phyloP scores from a whole-genome alignment of 345 rosid genomes.

The Excoecaria cochinchinensis region DNA sequence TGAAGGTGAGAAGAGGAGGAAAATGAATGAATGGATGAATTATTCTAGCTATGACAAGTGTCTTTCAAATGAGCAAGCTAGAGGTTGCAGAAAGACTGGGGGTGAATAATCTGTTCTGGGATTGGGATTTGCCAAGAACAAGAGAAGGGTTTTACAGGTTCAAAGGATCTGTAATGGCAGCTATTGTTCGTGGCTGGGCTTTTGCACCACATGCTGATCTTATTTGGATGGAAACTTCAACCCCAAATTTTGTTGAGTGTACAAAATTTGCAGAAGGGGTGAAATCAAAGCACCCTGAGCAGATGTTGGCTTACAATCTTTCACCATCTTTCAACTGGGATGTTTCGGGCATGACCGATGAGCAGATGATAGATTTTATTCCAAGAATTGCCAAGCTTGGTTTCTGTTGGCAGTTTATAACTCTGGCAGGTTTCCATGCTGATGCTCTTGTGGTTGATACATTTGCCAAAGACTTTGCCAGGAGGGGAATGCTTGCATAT shows the following conservation, averaged over 20 bases:
- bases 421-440: conserved; percentile 90
- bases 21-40: conserved; percentile 66
- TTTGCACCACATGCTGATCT: conserved; percentile 81
- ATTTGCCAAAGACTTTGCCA: conserved; percentile 72
- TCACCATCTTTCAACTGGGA: conserved; percentile 98
- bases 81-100: conserved; percentile 73
- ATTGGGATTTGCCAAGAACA: conserved; percentile 94
- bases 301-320: conserved; percentile 89
- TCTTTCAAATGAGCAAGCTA: conserved; percentile 61
- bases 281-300: conserved; percentile 60
- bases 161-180: conserved; percentile 80
- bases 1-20: conserved; percentile 60
- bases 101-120: conserved; percentile 82
- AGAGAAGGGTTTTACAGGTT: conserved; percentile 96
- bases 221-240: conserved; percentile 93
- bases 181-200: conserved; percentile 84
- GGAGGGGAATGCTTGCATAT: conserved; percentile 90
- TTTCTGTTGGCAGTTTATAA: conserved; percentile 95
- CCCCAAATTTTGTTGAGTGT: conserved; percentile 80
- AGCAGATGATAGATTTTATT: conserved; percentile 82
- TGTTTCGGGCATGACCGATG: conserved; percentile 84
- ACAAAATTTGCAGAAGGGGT: conserved; percentile 73
- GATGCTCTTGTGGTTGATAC: conserved; percentile 85
- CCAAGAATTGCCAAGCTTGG: conserved; percentile 81
- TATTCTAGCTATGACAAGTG: conserved; percentile 69